Evolutionary conservation across 108 stramenopile genomes (phyloP), one percentile per base, ranked within the genome.

Genomic region (Nitzschia inconspicua): DNA sequence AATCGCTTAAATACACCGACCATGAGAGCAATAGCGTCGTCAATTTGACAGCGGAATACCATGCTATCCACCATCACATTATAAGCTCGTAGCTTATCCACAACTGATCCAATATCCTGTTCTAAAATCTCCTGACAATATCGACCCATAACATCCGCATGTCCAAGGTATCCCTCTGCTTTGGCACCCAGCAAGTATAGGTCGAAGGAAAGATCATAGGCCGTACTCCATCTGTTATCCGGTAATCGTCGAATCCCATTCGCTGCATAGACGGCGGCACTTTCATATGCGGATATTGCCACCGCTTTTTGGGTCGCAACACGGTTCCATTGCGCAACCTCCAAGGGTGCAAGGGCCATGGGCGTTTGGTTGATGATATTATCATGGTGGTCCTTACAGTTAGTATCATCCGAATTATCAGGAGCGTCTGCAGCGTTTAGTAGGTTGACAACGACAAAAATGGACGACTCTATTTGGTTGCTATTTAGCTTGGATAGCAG

Each of bases 71-170:
- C 44, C 19, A 20, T 41, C 2, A 39, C 24, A 18, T 28, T 40
- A 49, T 65, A 65, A 18, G 44, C 61, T 10, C 4, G 25, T 16
- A 57, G 37, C 40, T 60, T 73, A n/a, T 60, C 72, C 4, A 56
- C 51, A 14, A 52, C 4, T 9, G 49, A 22, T 13, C 8, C 11
- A n/a, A 20, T 14, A 14, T 22, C 18, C 16, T 62, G 67, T 2
- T 42, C 29, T 11, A 72, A 8, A 1, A 65, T 52, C 11, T 14
- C 44, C 3, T 50, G 8, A 22, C 27, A 58, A 9, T 35, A 44
- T 13, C 25, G n/a, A 3, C 53, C 37, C 57, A 65, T 53, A 13
- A 5, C 28, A 14, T 58, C 63, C 3, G 59, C 52, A 41, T 72
- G 57, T 11, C 63, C 71, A 16, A 35, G 13, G 28, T 41, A 58